phyloP scores from a whole-genome alignment of 495 filamentous ascomycete genomes.

The Chaetomium fimeti region DNA sequence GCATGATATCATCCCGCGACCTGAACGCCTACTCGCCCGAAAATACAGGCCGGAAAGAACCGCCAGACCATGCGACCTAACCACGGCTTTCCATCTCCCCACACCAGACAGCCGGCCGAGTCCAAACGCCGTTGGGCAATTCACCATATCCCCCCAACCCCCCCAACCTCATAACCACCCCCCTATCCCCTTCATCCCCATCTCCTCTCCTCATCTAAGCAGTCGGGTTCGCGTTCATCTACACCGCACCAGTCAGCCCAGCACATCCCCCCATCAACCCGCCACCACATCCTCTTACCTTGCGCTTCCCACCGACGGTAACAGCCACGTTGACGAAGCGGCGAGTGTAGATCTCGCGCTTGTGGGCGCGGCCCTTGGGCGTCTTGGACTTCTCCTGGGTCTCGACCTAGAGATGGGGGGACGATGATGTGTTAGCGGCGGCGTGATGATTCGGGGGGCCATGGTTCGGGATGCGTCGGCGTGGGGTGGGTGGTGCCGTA shows the following conservation, averaged over 20 bases:
- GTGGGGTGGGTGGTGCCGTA: conserved; percentile 7
- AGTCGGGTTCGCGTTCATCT: conserved; percentile 54
- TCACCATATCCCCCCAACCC: conserved; percentile 1
- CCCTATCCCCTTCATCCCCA: neutral
- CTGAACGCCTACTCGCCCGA: conserved; percentile 21
- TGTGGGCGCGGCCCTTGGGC: conserved; percentile 97
- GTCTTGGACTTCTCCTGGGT: conserved; percentile 85
- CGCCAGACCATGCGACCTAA: conserved; percentile 7
- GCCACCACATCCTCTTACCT: conserved; percentile 56
- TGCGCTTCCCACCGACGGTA: conserved; percentile 93
- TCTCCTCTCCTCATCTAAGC: conserved; percentile 31
- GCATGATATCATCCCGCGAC: conserved; percentile 29
- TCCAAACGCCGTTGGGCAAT: conserved; percentile 18
- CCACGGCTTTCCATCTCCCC: neutral
- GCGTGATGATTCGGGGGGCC: neutral
- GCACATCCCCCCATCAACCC: conserved; percentile 47
- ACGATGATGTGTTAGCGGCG: neutral
- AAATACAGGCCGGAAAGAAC: conserved; percentile 20
- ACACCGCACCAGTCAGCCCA: conserved; percentile 8
- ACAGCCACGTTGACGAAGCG: conserved; percentile 98
- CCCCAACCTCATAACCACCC: neutral
- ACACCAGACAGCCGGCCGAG: conserved; percentile 14
- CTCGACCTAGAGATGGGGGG: conserved; percentile 59
- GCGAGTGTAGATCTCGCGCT: conserved; percentile 92
- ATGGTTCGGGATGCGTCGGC: neutral